phyloP scores from a whole-genome alignment of 768 basidiomycete species.

The Gloeophyllum trabeum region DNA sequence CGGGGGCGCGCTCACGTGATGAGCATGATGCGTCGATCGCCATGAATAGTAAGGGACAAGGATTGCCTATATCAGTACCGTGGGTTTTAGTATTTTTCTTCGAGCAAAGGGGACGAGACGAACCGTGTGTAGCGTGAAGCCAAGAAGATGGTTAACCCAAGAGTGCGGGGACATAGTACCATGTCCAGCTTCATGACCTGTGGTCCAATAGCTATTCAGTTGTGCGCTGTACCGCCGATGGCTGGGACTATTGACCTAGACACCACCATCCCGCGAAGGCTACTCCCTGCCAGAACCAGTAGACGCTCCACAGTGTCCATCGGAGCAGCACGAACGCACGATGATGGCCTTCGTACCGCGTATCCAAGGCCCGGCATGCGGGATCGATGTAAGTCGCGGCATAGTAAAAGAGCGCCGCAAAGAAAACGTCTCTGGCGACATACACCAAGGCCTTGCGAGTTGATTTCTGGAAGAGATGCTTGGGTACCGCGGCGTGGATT shows the following conservation, averaged over 20 bases:
- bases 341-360: background rate
- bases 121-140: slow-evolving; percentile 2
- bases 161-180: slow-evolving; percentile 2
- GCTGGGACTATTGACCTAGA: slow-evolving; percentile 1
- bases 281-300: slow-evolving; percentile 5
- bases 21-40: slow-evolving; percentile 3
- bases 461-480: slow-evolving; percentile 2
- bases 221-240: too few species aligned
- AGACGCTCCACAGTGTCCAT: slow-evolving; percentile 1
- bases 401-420: background rate
- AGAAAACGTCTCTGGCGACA: background rate
- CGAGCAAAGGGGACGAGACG: too few species aligned
- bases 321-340: background rate
- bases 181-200: slow-evolving; percentile 7
- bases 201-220: too few species aligned
- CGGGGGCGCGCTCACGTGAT: background rate
- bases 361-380: background rate
- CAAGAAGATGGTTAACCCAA: slow-evolving; percentile 4
- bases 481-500: slow-evolving; percentile 3
- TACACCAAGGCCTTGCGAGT: slow-evolving; percentile 2
- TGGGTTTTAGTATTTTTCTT: too few species aligned
- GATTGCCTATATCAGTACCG: background rate
- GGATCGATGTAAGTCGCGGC: background rate
- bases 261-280: slow-evolving; percentile 4
- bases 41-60: slow-evolving; percentile 5